Conservation (phyloP, 2,329 filamentous ascomycete species). For the Diaporthe sp. region DNA sequence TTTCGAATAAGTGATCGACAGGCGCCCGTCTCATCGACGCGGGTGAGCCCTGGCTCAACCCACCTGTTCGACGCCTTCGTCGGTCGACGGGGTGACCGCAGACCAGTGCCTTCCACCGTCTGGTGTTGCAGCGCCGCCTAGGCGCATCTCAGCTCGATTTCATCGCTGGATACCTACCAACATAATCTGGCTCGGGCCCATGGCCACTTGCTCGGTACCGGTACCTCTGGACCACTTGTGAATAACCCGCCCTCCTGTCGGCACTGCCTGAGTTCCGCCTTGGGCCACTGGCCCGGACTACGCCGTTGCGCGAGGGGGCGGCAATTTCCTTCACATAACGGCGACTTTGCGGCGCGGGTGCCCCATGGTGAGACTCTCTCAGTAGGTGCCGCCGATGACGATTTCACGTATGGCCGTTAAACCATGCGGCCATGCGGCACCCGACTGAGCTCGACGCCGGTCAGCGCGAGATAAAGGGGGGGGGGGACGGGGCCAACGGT, state of each 20-base stretch:
- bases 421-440: slow-evolving; percentile 9
- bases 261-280: neutral
- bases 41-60: slow-evolving; percentile 6
- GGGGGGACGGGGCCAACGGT: neutral
- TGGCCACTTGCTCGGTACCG: slow-evolving; percentile 8
- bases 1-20: slow-evolving; percentile 23
- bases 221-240: neutral
- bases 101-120: slow-evolving; percentile 8
- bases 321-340: neutral
- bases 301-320: neutral
- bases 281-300: neutral
- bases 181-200: neutral
- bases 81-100: slow-evolving; percentile 15
- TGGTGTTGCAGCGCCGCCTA: slow-evolving; percentile 6
- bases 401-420: neutral
- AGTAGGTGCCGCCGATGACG: neutral
- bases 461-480: neutral
- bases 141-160: slow-evolving; percentile 13
- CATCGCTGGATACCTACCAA: neutral
- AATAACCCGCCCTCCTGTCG: neutral
- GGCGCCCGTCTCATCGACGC: slow-evolving; percentile 3
- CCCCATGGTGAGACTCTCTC: neutral
- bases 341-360: neutral
- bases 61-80: slow-evolving; percentile 17
- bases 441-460: neutral